phyloP scores from a whole-genome alignment of 1,284 basidiomycete genomes.

The Leccinum pallidistipes region DNA sequence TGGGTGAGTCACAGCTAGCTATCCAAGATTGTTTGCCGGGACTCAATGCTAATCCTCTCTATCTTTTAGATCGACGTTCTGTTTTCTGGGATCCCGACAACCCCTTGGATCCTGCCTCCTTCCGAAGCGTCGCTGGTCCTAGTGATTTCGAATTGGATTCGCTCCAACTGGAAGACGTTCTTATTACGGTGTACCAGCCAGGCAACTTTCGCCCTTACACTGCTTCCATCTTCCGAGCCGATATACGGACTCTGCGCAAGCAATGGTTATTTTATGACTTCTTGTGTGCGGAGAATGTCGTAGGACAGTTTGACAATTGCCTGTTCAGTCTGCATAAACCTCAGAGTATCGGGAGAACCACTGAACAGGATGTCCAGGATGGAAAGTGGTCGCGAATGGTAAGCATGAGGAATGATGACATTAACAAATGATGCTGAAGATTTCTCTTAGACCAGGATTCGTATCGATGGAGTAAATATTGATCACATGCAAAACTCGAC shows the following conservation, averaged over 20 bases:
- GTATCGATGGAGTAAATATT: conserved; percentile 96
- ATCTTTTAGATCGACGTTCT: conserved; percentile 76
- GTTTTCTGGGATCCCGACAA: conserved; percentile 86
- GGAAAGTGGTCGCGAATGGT: conserved; percentile 90
- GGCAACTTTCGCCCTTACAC: conserved; percentile 92
- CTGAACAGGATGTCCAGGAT: conserved; percentile 79
- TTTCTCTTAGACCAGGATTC: conserved; percentile 76
- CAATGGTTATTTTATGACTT: conserved; percentile 97
- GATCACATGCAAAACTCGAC: conserved; percentile 92
- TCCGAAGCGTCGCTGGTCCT: conserved; percentile 69
- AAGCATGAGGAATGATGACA: conserved; percentile 24
- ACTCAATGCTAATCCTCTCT: neutral
- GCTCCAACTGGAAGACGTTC: conserved; percentile 87
- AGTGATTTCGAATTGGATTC: conserved; percentile 95
- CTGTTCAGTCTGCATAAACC: conserved; percentile 96
- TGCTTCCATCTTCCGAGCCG: conserved; percentile 94
- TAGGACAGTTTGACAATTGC: conserved; percentile 98
- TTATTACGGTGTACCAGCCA: conserved; percentile 95
- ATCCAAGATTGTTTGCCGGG: neutral
- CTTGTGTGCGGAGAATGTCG: conserved; percentile 88
- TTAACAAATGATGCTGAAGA: conserved; percentile 7
- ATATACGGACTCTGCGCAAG: conserved; percentile 83
- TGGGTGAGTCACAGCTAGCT: conserved; percentile 64
- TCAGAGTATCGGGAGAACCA: conserved; percentile 92
- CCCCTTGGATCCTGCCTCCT: conserved; percentile 76